A percentile compares a stretch with the other conserved stretches of the same genome.
These are phyloP conservation scores for Magnaporthales sp. DNA, from an alignment of 2,329 filamentous ascomycete species.

Conservation along the genomic window DNA sequence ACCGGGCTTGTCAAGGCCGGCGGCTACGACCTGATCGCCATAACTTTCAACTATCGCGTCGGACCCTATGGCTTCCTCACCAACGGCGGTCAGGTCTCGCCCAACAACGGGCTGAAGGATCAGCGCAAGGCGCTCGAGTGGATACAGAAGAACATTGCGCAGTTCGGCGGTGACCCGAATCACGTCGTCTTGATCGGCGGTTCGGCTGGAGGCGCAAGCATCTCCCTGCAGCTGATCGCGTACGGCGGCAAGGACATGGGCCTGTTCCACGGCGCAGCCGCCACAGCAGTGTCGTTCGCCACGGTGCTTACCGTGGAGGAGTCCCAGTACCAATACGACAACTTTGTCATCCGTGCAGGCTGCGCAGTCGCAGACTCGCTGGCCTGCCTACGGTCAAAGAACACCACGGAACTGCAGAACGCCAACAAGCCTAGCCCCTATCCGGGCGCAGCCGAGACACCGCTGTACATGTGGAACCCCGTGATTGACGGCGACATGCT, in stretches of 20 bases:
- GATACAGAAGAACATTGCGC: constrained; percentile 48
- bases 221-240: constrained; percentile 55
- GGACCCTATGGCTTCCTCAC: constrained; percentile 65
- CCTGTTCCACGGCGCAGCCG: constrained; percentile 42
- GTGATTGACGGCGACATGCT: constrained; percentile 46
- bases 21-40: constrained; percentile 36
- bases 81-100: constrained; percentile 30
- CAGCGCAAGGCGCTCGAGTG: constrained; percentile 51
- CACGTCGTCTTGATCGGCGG: constrained; percentile 38
- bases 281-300: constrained; percentile 43
- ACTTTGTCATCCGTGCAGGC: constrained; percentile 32
- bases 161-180: constrained; percentile 14
- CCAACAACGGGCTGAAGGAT: constrained; percentile 55
- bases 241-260: constrained; percentile 37
- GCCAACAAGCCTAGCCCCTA: constrained; percentile 32
- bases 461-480: constrained; percentile 45
- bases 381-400: constrained; percentile 34
- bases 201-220: constrained; percentile 57
- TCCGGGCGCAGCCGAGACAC: constrained; percentile 23
- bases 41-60: constrained; percentile 69
- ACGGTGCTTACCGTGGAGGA: constrained; percentile 35
- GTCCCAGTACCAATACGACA: constrained; percentile 43
- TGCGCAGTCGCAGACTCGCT: constrained; percentile 26
- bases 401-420: constrained; percentile 30
- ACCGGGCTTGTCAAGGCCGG: constrained; percentile 48